A percentile compares a stretch with the other conserved stretches of the same genome.
Evolutionary conservation across 2,329 filamentous ascomycete genomes (phyloP).

Genomic region (Seiridium unicorne): DNA sequence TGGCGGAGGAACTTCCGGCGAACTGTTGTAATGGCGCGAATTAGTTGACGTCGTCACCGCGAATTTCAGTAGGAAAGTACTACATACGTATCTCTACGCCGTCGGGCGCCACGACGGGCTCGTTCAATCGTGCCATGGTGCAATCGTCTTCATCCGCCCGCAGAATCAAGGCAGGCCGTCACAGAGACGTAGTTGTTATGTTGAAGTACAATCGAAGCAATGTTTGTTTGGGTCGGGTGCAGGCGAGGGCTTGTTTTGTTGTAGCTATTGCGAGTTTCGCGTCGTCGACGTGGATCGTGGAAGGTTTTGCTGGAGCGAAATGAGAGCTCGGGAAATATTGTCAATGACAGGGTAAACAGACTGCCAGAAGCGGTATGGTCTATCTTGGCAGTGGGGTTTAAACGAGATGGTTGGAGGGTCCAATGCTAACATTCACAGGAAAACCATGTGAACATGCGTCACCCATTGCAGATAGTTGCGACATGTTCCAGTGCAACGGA

Average conservation of each 20-base stretch:
- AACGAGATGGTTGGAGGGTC: too few species aligned
- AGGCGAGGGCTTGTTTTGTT: neutral
- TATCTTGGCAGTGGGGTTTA: neutral
- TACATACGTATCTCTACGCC: constrained; percentile 69
- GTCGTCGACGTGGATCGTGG: neutral
- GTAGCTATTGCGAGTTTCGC: neutral
- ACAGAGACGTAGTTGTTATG: neutral
- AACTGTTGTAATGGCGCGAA: constrained; percentile 44
- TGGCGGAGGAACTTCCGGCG: constrained; percentile 78
- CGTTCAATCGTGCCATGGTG: constrained; percentile 79
- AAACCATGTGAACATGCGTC: too few species aligned
- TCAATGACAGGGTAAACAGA: constrained; percentile 12
- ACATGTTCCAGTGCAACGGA: too few species aligned
- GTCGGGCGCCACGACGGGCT: constrained; percentile 66
- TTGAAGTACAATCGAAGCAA: neutral
- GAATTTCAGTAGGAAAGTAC: neutral
- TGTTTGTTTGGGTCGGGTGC: too few species aligned
- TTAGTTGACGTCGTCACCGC: neutral
- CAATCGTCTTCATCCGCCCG: neutral
- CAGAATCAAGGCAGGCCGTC: neutral
- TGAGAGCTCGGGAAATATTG: neutral
- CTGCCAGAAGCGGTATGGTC: constrained; percentile 10
- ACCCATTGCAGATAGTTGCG: too few species aligned
- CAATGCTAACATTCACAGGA: too few species aligned
- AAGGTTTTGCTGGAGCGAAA: constrained; percentile 3